Evolutionary conservation across 371 early-diverging fungal species (phyloP).

Genomic region (Mucor irregularis): DNA sequence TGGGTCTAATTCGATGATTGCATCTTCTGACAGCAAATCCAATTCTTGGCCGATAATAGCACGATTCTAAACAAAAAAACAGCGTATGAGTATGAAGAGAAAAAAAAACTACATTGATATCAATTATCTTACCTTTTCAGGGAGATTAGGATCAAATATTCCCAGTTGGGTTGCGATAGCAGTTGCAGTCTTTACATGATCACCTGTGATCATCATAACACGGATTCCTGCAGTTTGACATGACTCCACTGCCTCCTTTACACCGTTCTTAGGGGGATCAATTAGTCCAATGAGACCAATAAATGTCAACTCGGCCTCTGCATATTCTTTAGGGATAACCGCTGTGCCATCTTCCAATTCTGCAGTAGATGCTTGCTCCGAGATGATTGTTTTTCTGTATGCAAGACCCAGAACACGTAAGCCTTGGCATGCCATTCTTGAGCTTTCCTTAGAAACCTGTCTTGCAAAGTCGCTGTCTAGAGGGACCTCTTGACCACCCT

Average conservation of each 20-base stretch:
- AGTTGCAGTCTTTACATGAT: constrained; percentile 85
- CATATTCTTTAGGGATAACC: not conserved
- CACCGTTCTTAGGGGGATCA: constrained; percentile 88
- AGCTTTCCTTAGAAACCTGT: constrained; percentile 66
- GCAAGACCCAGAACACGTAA: constrained; percentile 62
- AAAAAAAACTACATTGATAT: not conserved
- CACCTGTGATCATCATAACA: constrained; percentile 93
- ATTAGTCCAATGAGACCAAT: constrained; percentile 90
- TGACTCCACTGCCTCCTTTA: constrained; percentile 73
- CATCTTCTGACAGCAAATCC: constrained; percentile 82
- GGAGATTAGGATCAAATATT: constrained; percentile 62
- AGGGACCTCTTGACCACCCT: constrained; percentile 17
- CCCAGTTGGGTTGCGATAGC: constrained; percentile 91
- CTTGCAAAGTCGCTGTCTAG: constrained; percentile 63
- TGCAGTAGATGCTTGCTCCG: not conserved
- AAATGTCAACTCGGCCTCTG: constrained; percentile 74
- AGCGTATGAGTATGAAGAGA: not conserved
- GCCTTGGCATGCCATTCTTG: constrained; percentile 82
- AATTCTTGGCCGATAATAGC: constrained; percentile 88
- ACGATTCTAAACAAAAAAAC: constrained; percentile 49
- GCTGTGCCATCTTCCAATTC: not conserved
- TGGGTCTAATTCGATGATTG: constrained; percentile 75
- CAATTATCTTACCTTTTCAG: constrained; percentile 37
- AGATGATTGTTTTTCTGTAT: constrained; percentile 41
- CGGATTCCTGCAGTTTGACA: constrained; percentile 91